These are phyloP conservation scores for Cytospora piceae DNA, from an alignment of 2,329 filamentous ascomycete species.

Conservation along the genomic window DNA sequence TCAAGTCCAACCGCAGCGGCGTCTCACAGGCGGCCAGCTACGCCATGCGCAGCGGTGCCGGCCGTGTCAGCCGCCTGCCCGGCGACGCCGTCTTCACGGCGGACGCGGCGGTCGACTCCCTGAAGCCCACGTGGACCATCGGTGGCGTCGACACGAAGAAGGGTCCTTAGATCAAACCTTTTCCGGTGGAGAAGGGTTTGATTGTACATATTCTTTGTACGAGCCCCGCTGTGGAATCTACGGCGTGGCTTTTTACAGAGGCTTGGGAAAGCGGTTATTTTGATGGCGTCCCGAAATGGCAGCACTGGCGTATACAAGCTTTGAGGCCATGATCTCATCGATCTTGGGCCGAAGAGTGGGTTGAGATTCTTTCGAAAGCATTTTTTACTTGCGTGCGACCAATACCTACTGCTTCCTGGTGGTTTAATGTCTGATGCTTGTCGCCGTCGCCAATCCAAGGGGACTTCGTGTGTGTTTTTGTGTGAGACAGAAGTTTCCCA, in stretches of 20 bases:
- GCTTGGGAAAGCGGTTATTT: constrained; percentile 18
- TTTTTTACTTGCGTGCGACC: constrained; percentile 17
- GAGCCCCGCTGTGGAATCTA: not conserved
- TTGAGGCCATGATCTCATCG: constrained; percentile 16
- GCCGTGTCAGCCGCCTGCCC: constrained; percentile 83
- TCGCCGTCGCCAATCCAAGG: constrained; percentile 5
- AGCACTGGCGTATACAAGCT: constrained; percentile 27
- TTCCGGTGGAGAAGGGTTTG: not conserved
- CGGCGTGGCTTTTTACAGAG: constrained; percentile 4
- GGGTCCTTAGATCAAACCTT: constrained; percentile 33
- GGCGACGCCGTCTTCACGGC: constrained; percentile 79
- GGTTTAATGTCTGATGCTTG: constrained; percentile 26
- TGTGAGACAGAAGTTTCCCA: not conserved
- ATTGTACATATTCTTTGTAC: constrained; percentile 24
- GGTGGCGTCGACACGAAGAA: constrained; percentile 39
- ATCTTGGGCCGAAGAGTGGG: constrained; percentile 19
- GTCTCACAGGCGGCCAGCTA: constrained; percentile 71
- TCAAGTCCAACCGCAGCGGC: constrained; percentile 74
- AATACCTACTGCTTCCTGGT: constrained; percentile 17
- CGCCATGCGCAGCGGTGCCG: constrained; percentile 80
- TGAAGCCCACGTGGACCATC: constrained; percentile 65
- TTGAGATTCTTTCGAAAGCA: constrained; percentile 12
- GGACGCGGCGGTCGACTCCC: constrained; percentile 64
- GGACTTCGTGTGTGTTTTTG: too few relatives aligned
- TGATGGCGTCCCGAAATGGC: constrained; percentile 27